Evolutionary conservation across 257 asterid genomes (phyloP).

Genomic region (Penstemon newberryi): DNA sequence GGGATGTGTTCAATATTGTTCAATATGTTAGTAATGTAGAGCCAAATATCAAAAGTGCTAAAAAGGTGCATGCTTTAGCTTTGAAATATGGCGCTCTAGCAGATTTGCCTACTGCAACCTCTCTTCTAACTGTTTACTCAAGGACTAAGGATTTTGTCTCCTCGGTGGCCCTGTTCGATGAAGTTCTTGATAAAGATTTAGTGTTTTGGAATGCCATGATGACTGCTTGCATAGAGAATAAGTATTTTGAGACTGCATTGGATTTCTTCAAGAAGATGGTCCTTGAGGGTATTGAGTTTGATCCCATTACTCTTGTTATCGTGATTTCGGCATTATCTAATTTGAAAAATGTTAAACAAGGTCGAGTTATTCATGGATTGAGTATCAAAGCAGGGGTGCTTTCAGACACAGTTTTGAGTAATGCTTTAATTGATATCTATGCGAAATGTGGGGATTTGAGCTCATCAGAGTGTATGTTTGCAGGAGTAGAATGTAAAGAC

Average conservation of each 20-base stretch:
- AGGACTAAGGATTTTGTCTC: constrained; percentile 43
- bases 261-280: constrained; percentile 49
- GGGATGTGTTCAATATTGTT: constrained; percentile 42
- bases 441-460: constrained; percentile 57
- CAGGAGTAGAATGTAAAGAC: constrained; percentile 43
- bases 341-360: constrained; percentile 35
- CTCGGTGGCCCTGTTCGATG: constrained; percentile 45
- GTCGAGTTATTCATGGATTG: constrained; percentile 52
- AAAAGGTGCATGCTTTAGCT: constrained; percentile 49
- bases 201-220: constrained; percentile 66
- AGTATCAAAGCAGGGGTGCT: constrained; percentile 56
- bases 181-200: constrained; percentile 48
- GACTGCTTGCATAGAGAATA: constrained; percentile 53
- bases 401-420: constrained; percentile 42
- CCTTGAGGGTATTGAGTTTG: constrained; percentile 42
- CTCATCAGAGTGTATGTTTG: constrained; percentile 50
- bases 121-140: constrained; percentile 57
- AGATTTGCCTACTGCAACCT: constrained; percentile 43
- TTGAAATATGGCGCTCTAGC: constrained; percentile 49
- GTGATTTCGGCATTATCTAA: constrained; percentile 41
- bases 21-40: constrained; percentile 27
- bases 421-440: constrained; percentile 53
- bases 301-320: constrained; percentile 47
- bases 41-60: constrained; percentile 31
- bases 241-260: constrained; percentile 31